phyloP scores from a whole-genome alignment of 106 monocot genomes.

The Acorus gramineus region DNA sequence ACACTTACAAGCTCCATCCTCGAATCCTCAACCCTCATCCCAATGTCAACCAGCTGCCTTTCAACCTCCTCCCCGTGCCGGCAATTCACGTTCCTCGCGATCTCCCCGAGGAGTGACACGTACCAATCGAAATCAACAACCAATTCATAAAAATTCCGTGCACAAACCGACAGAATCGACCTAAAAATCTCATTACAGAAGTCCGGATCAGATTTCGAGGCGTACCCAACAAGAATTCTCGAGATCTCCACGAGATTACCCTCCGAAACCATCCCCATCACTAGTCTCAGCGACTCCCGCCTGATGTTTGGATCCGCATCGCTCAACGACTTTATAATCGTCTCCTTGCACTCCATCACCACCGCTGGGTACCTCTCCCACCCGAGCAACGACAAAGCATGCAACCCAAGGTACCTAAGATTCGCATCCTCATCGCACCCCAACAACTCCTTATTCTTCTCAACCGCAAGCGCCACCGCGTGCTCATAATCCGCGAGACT shows the following conservation, averaged over 20 bases:
- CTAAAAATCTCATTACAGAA: slow-evolving; percentile 74
- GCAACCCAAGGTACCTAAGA: slow-evolving; percentile 65
- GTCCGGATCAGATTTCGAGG: slow-evolving; percentile 54
- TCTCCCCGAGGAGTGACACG: slow-evolving; percentile 60
- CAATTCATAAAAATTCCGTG: slow-evolving; percentile 61
- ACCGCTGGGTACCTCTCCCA: slow-evolving; percentile 36
- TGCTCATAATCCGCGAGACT: slow-evolving; percentile 34
- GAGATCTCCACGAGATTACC: slow-evolving; percentile 55
- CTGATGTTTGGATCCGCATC: slow-evolving; percentile 69
- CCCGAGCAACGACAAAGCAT: slow-evolving; percentile 45
- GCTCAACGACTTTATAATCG: slow-evolving; percentile 35
- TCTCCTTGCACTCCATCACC: slow-evolving; percentile 52
- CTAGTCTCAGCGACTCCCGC: slow-evolving; percentile 49
- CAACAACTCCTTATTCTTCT: slow-evolving; percentile 58
- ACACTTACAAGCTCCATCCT: slow-evolving; percentile 68
- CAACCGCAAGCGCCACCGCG: slow-evolving; percentile 48
- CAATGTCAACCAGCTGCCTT: slow-evolving; percentile 76
- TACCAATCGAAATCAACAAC: slow-evolving; percentile 94
- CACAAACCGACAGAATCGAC: slow-evolving; percentile 43
- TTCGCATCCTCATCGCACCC: slow-evolving; percentile 63
- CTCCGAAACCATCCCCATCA: slow-evolving; percentile 56
- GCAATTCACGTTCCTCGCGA: slow-evolving; percentile 66
- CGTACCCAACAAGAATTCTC: slow-evolving; percentile 38
- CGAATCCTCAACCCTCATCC: slow-evolving; percentile 69
- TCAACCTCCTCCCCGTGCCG: slow-evolving; percentile 68